phyloP scores from a whole-genome alignment of 768 basidiomycete species.

The Candolleomyces efflorescens region DNA sequence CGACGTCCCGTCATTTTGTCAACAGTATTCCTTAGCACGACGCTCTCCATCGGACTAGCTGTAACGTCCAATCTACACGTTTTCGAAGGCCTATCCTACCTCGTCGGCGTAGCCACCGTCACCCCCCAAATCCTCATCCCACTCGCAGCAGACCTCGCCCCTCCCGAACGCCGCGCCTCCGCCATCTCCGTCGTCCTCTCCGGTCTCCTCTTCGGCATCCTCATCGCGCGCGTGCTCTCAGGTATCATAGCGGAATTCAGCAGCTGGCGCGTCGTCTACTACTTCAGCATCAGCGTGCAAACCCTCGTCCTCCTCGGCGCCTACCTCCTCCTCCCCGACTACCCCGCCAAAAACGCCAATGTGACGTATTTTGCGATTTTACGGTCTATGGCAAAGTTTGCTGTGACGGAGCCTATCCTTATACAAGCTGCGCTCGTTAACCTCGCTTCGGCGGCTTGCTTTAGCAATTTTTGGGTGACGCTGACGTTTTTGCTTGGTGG shows the following conservation, averaged over 20 bases:
- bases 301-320: slow-evolving; percentile 49
- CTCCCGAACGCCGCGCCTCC: slow-evolving; percentile 67
- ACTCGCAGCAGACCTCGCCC: slow-evolving; percentile 79
- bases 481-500: slow-evolving; percentile 80
- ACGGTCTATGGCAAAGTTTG: slow-evolving; percentile 72
- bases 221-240: slow-evolving; percentile 70
- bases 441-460: slow-evolving; percentile 58
- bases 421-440: slow-evolving; percentile 65
- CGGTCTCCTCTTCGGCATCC: slow-evolving; percentile 65
- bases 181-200: slow-evolving; percentile 75
- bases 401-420: slow-evolving; percentile 73
- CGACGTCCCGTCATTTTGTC: slow-evolving; percentile 65
- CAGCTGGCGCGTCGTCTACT: slow-evolving; percentile 74
- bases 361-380: slow-evolving; percentile 69
- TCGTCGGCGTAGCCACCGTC: slow-evolving; percentile 69
- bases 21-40: slow-evolving; percentile 48
- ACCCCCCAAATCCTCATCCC: slow-evolving; percentile 75
- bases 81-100: slow-evolving; percentile 66
- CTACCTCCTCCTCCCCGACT: slow-evolving; percentile 72
- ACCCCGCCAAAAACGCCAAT: slow-evolving; percentile 66
- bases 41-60: slow-evolving; percentile 68
- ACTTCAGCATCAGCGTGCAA: slow-evolving; percentile 72
- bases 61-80: slow-evolving; percentile 52
- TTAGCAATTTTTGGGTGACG: slow-evolving; percentile 65
- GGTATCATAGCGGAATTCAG: slow-evolving; percentile 72